Evolutionary conservation across 305 asterid species (phyloP).

Genomic region (Caryopteris hybrid): DNA sequence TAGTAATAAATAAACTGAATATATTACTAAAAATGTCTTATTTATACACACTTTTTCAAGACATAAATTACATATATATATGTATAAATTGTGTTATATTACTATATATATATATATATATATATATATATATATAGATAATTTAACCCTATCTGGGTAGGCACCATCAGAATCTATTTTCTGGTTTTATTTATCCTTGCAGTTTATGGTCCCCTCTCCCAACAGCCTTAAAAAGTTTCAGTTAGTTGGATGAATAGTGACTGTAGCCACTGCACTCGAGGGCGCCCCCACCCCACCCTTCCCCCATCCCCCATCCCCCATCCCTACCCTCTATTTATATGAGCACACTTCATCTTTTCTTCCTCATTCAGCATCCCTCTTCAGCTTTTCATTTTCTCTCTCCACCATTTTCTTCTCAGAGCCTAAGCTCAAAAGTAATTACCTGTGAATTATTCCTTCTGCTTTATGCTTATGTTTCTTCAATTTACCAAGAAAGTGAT

Average conservation of each 20-base stretch:
- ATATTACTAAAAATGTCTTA: too few species aligned
- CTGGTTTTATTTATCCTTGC: neutral
- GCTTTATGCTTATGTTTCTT: too few species aligned
- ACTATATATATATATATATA: too few species aligned
- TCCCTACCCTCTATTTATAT: slow-evolving; percentile 35
- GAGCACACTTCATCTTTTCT: slow-evolving; percentile 5
- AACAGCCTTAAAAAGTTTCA: slow-evolving; percentile 24
- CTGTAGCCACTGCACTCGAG: neutral
- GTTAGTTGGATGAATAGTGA: slow-evolving; percentile 17
- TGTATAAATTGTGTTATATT: too few species aligned
- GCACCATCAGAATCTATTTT: slow-evolving; percentile 9
- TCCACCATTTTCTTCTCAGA: too few species aligned
- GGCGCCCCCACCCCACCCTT: neutral
- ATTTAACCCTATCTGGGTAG: neutral
- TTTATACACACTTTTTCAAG: too few species aligned
- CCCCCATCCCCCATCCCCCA: neutral
- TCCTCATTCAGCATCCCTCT: slow-evolving; percentile 18
- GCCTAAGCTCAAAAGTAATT: too few species aligned
- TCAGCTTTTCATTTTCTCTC: neutral
- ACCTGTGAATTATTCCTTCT: too few species aligned
- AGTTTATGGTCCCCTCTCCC: slow-evolving; percentile 35
- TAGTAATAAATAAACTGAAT: too few species aligned
- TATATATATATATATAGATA: too few species aligned
- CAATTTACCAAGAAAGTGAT: too few species aligned
- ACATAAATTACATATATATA: too few species aligned